Evolutionary conservation across 2,329 filamentous ascomycete species (phyloP).

Genomic region (Helminthosporium solani): DNA sequence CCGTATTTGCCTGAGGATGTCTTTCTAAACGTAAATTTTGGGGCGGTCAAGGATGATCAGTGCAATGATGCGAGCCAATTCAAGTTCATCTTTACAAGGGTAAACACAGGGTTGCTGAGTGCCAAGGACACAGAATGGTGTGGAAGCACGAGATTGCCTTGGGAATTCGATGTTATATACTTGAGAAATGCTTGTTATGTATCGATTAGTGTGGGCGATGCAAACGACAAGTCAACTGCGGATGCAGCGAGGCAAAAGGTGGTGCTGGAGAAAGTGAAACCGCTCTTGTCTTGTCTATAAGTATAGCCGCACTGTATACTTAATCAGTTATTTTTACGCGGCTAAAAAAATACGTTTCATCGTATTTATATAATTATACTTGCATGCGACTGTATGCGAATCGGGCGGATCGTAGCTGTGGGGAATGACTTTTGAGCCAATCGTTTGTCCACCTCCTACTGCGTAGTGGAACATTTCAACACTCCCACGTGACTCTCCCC

Average conservation of each 20-base stretch:
- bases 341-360: too few relatives aligned
- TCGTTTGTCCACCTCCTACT: too few relatives aligned
- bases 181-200: conserved; percentile 54
- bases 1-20: conserved; percentile 64
- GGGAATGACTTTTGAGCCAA: too few relatives aligned
- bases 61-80: conserved; percentile 59
- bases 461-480: too few relatives aligned
- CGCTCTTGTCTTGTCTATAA: conserved; percentile 41
- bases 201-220: conserved; percentile 63
- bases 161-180: conserved; percentile 56
- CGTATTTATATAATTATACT: too few relatives aligned
- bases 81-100: conserved; percentile 64
- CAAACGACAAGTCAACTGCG: conserved; percentile 61
- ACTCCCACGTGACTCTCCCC: too few relatives aligned
- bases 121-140: conserved; percentile 59
- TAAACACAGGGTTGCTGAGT: conserved; percentile 50
- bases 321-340: too few relatives aligned
- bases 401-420: too few relatives aligned
- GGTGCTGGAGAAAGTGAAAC: conserved; percentile 54
- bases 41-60: conserved; percentile 48
- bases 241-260: conserved; percentile 52
- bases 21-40: conserved; percentile 71
- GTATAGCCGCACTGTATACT: too few relatives aligned
- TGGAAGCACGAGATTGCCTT: conserved; percentile 56
- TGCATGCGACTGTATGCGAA: too few relatives aligned